Evolutionary conservation across 2,329 filamentous ascomycete species (phyloP).

Genomic region (Alternaria incomplexa): DNA sequence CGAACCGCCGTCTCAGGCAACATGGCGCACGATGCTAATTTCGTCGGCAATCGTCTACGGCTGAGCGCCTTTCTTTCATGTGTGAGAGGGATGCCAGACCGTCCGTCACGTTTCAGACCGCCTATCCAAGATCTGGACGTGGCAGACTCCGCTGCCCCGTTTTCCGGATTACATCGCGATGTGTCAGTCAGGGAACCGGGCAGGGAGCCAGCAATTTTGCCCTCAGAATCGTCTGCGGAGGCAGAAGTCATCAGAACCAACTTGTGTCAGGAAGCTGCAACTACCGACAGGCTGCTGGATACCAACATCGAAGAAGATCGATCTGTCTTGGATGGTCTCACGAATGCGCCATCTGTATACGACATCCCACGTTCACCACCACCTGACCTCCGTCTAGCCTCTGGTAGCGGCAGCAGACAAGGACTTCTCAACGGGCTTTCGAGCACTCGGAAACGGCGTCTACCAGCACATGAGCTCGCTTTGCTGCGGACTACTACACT

Average conservation of each 20-base stretch:
- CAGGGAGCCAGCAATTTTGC: neutral
- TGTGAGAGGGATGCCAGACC: conserved; percentile 28
- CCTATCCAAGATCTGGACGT: neutral
- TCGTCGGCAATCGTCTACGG: conserved; percentile 32
- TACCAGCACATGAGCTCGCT: conserved; percentile 35
- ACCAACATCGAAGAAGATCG: neutral
- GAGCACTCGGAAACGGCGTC: conserved; percentile 24
- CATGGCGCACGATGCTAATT: conserved; percentile 32
- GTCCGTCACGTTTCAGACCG: conserved; percentile 29
- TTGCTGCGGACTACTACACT: conserved; percentile 36
- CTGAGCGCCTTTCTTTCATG: conserved; percentile 32
- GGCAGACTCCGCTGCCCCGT: neutral
- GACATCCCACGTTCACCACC: neutral
- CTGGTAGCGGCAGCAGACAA: neutral
- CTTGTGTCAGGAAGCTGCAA: neutral
- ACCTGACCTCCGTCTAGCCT: neutral
- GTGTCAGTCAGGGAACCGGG: neutral
- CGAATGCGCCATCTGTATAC: neutral
- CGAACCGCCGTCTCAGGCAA: neutral
- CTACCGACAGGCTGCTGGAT: neutral
- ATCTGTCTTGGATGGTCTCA: neutral
- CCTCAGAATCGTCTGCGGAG: neutral
- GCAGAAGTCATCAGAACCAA: neutral
- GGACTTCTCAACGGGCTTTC: neutral
- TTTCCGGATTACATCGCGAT: neutral